Percentiles rank a stretch among this genome's conserved stretches.
phyloP scores from a whole-genome alignment of 306 rosid genomes.

The Ochetophila trinervis region DNA sequence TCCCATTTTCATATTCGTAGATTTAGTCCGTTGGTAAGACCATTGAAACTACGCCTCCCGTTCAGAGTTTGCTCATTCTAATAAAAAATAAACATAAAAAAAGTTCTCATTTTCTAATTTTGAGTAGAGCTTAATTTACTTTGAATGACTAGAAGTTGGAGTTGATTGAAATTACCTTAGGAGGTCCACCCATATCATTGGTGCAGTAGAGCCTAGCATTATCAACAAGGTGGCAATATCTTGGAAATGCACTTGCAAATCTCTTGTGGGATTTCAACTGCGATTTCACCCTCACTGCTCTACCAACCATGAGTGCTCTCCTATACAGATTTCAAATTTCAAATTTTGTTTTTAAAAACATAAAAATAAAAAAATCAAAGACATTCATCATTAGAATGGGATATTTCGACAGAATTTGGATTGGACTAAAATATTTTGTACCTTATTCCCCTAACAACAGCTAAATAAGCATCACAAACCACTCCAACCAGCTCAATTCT shows the following conservation, averaged over 20 bases:
- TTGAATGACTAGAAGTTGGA: background rate
- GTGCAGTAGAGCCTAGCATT: conserved; percentile 68
- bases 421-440: background rate
- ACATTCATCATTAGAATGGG: background rate
- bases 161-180: conserved; percentile 43
- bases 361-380: background rate
- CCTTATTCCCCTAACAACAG: conserved; percentile 93
- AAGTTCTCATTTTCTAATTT: background rate
- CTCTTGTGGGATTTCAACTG: conserved; percentile 89
- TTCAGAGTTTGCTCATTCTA: too few species aligned
- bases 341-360: too few species aligned
- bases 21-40: too few species aligned
- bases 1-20: too few species aligned
- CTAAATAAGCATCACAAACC: conserved; percentile 87
- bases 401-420: background rate
- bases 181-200: conserved; percentile 50
- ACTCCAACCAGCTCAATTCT: conserved; percentile 92
- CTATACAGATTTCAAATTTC: too few species aligned
- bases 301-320: conserved; percentile 72
- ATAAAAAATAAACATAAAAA: too few species aligned
- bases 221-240: conserved; percentile 78
- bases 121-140: background rate
- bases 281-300: conserved; percentile 90
- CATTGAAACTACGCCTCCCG: too few species aligned
- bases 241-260: conserved; percentile 71